Evolutionary conservation across 345 rosid species (phyloP).

Genomic region (Clarkia xantiana): DNA sequence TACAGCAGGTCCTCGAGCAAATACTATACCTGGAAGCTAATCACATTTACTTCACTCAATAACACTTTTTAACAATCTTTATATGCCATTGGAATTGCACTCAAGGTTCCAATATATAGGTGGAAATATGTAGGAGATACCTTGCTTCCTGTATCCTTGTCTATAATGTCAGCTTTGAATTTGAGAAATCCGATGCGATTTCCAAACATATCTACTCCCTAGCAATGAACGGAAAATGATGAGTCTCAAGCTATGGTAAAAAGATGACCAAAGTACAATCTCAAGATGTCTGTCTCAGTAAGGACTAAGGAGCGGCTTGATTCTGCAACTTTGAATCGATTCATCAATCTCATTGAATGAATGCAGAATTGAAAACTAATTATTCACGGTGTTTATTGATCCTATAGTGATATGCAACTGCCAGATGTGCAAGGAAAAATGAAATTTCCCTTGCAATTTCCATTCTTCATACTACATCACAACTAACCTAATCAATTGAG

Average conservation of each 20-base stretch:
- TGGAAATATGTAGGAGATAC: slow-evolving; percentile 26
- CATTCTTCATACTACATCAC: background rate
- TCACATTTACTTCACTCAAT: slow-evolving; percentile 13
- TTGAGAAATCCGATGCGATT: slow-evolving; percentile 67
- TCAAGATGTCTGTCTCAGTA: too few species aligned
- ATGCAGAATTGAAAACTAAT: background rate
- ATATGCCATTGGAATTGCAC: background rate
- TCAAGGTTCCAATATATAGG: slow-evolving; percentile 1
- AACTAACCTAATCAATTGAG: background rate
- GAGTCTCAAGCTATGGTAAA: background rate
- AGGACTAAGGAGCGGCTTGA: too few species aligned
- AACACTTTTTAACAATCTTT: background rate
- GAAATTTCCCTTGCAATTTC: background rate
- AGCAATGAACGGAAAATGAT: slow-evolving; percentile 4
- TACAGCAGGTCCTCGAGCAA: slow-evolving; percentile 88
- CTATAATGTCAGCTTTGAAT: slow-evolving; percentile 63
- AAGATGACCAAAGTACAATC: too few species aligned
- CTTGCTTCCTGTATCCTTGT: slow-evolving; percentile 50
- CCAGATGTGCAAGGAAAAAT: background rate
- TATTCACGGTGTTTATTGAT: background rate
- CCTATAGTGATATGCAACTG: too few species aligned
- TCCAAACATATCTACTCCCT: slow-evolving; percentile 96
- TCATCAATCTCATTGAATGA: background rate
- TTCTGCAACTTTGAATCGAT: too few species aligned
- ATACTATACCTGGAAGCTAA: slow-evolving; percentile 96